Evolutionary conservation across 768 basidiomycete species (phyloP).

Genomic region (Termitomyces eurrhizus): DNA sequence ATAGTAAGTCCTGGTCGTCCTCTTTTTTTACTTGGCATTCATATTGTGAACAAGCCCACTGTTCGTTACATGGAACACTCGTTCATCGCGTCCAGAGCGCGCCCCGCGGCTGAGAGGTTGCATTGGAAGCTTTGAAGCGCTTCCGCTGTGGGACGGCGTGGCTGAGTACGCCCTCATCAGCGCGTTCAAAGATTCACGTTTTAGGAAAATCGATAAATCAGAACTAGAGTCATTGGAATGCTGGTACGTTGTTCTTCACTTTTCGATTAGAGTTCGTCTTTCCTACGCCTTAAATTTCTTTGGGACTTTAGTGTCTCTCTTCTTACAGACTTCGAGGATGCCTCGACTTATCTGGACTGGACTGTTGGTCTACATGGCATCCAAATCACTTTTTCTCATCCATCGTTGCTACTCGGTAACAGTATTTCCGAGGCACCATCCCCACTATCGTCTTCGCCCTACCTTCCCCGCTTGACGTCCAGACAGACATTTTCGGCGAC

Average conservation of each 20-base stretch:
- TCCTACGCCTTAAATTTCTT: not conserved
- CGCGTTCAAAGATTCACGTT: constrained; percentile 85
- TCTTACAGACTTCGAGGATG: constrained; percentile 90
- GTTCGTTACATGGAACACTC: constrained; percentile 95
- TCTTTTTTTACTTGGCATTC: constrained; percentile 1
- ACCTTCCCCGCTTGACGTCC: constrained; percentile 49
- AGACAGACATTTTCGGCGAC: constrained; percentile 75
- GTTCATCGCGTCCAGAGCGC: constrained; percentile 54
- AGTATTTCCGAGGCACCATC: constrained; percentile 62
- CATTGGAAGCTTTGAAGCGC: constrained; percentile 88
- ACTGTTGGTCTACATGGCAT: constrained; percentile 90
- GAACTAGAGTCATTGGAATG: constrained; percentile 85
- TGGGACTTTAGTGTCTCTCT: constrained; percentile 70
- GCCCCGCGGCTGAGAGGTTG: constrained; percentile 78
- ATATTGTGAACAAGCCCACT: constrained; percentile 56
- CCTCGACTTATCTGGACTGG: constrained; percentile 87
- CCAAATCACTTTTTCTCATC: constrained; percentile 82
- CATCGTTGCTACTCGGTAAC: constrained; percentile 46
- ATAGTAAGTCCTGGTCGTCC: constrained; percentile 52
- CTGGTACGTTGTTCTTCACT: constrained; percentile 51
- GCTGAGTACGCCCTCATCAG: constrained; percentile 90
- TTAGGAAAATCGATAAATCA: constrained; percentile 69
- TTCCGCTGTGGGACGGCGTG: constrained; percentile 70
- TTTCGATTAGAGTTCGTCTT: not conserved
- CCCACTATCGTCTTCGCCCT: constrained; percentile 63